phyloP scores from a whole-genome alignment of 1,284 basidiomycete genomes.

The Fomitopsis pinicola region DNA sequence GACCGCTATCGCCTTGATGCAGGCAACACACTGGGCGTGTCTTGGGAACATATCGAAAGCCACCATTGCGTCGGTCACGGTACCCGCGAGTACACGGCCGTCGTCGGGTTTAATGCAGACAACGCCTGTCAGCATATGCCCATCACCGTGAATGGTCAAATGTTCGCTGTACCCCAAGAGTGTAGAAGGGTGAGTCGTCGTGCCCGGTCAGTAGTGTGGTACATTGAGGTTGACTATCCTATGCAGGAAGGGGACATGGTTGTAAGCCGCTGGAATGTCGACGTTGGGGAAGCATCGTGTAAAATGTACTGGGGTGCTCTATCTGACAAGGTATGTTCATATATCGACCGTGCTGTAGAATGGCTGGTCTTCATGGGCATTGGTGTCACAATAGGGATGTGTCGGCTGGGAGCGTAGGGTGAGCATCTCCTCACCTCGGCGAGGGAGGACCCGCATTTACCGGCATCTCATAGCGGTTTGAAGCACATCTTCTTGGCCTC shows the following conservation, averaged over 20 bases:
- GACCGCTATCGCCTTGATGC: background rate
- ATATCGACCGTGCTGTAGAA: background rate
- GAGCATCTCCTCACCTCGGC: background rate
- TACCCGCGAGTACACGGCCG: slow-evolving; percentile 14
- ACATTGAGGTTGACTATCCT: background rate
- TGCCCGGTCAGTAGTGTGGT: background rate
- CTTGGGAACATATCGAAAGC: slow-evolving; percentile 13
- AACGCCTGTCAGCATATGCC: slow-evolving; percentile 16
- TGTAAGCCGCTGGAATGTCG: slow-evolving; percentile 17
- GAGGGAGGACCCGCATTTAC: no score
- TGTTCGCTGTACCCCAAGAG: slow-evolving; percentile 10
- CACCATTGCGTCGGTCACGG: slow-evolving; percentile 13
- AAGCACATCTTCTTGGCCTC: slow-evolving; percentile 10
- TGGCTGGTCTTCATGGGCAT: no score
- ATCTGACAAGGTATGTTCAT: slow-evolving; percentile 10
- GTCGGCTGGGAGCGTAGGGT: background rate
- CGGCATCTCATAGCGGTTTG: slow-evolving; percentile 5
- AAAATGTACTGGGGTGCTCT: slow-evolving; percentile 12
- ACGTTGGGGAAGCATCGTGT: slow-evolving; percentile 19
- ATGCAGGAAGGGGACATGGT: slow-evolving; percentile 8
- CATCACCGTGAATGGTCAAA: slow-evolving; percentile 10
- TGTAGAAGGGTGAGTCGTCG: slow-evolving; percentile 6
- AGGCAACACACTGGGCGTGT: slow-evolving; percentile 12
- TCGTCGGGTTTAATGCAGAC: slow-evolving; percentile 11
- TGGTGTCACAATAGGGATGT: background rate